phyloP scores from a whole-genome alignment of 768 basidiomycete species.

The Mrakia blollopis region DNA sequence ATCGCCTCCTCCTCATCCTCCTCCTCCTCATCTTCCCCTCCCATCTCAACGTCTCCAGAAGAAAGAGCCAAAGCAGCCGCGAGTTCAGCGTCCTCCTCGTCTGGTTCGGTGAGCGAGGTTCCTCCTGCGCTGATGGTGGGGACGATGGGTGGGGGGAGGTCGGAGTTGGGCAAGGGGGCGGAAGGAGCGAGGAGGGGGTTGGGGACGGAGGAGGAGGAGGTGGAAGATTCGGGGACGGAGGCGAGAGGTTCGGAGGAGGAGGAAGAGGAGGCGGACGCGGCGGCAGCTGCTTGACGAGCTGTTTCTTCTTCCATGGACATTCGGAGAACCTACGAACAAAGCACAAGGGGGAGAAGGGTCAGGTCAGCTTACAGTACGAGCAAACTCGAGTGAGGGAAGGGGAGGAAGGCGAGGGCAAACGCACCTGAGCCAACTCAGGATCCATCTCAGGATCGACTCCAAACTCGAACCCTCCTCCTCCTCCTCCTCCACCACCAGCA shows the following conservation, averaged over 20 bases:
- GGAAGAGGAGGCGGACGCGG: constrained; percentile 33
- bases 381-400: not conserved
- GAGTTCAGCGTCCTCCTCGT: constrained; percentile 63
- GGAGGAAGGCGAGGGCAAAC: not conserved
- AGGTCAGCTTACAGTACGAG: not conserved
- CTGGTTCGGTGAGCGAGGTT: constrained; percentile 29
- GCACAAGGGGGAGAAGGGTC: not conserved
- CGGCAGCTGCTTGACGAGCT: constrained; percentile 34
- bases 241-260: constrained; percentile 31
- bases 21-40: constrained; percentile 47
- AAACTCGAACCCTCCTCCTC: constrained; percentile 66
- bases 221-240: constrained; percentile 33
- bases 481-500: constrained; percentile 45
- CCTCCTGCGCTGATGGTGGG: constrained; percentile 6
- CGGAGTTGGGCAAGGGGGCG: constrained; percentile 32
- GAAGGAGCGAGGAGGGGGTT: constrained; percentile 40
- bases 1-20: constrained; percentile 74
- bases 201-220: constrained; percentile 29
- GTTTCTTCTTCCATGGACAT: constrained; percentile 33
- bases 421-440: constrained; percentile 92
- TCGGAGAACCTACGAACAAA: constrained; percentile 18
- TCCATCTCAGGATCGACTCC: constrained; percentile 92
- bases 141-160: constrained; percentile 28
- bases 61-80: constrained; percentile 74
- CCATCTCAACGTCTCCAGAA: constrained; percentile 35